These are phyloP conservation scores for Cladochytrium replicatum DNA, from an alignment of 192 early-diverging fungal genomes.

Conservation along the genomic window DNA sequence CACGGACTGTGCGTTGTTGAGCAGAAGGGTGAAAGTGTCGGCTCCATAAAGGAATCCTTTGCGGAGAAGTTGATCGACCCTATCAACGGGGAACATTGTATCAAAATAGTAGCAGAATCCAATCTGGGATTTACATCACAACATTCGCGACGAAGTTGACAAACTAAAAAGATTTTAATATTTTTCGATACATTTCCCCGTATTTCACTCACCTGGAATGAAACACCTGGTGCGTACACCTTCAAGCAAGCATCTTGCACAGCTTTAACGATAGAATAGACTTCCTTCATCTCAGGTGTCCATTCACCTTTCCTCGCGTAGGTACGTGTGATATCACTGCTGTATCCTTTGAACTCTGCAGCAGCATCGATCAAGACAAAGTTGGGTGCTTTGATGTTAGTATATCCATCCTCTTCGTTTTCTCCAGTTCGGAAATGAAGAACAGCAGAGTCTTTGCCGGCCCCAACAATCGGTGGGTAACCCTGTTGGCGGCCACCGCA, in stretches of 20 bases:
- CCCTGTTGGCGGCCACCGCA: constrained; percentile 61
- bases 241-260: too few relatives aligned
- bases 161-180: too few relatives aligned
- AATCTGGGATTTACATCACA: too few relatives aligned
- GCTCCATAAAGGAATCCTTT: too few relatives aligned
- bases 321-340: constrained; percentile 84
- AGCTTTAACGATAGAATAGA: constrained; percentile 16
- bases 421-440: constrained; percentile 83
- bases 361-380: constrained; percentile 82
- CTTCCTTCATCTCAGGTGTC: constrained; percentile 13
- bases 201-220: constrained; percentile 50
- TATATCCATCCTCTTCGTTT: constrained; percentile 19
- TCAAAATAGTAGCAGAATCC: too few relatives aligned
- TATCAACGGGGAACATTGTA: too few relatives aligned
- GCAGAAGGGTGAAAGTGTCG: constrained; percentile 21
- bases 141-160: too few relatives aligned
- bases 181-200: too few relatives aligned
- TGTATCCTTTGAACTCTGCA: constrained; percentile 66
- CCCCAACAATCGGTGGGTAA: constrained; percentile 77
- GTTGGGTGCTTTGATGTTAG: constrained; percentile 12
- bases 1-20: constrained; percentile 38
- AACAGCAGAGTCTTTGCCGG: constrained; percentile 65
- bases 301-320: constrained; percentile 10
- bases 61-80: too few relatives aligned
- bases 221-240: too few relatives aligned